These are phyloP conservation scores for Xylaria flabelliformis DNA, from an alignment of 495 filamentous ascomycete genomes.

Conservation along the genomic window DNA sequence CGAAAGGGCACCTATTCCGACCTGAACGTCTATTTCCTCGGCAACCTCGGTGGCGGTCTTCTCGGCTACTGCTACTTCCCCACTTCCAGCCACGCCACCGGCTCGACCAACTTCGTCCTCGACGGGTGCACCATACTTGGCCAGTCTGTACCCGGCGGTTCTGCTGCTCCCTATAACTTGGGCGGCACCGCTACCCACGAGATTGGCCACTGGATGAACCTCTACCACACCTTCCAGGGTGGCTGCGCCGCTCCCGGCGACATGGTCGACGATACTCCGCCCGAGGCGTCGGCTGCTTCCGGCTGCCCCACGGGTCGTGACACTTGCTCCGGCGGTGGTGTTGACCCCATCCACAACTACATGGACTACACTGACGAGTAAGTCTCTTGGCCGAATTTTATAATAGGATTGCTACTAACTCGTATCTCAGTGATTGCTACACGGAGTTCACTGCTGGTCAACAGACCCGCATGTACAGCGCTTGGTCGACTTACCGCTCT, in stretches of 20 bases:
- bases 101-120: conserved; percentile 48
- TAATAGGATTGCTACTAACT: conserved; percentile 19
- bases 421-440: conserved; percentile 46
- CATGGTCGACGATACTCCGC: conserved; percentile 63
- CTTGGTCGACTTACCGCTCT: conserved; percentile 52
- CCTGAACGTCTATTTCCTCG: conserved; percentile 71
- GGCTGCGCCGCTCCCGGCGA: conserved; percentile 62
- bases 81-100: conserved; percentile 35
- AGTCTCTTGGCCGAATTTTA: conserved; percentile 26
- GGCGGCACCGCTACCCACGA: conserved; percentile 69
- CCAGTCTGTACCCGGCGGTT: conserved; percentile 61
- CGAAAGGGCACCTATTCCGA: conserved; percentile 64
- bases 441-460: conserved; percentile 53
- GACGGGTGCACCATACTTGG: conserved; percentile 68
- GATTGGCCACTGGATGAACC: conserved; percentile 70
- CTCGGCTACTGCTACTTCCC: conserved; percentile 67
- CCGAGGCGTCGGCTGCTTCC: conserved; percentile 56
- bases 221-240: conserved; percentile 72
- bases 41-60: conserved; percentile 51
- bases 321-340: conserved; percentile 55
- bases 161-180: conserved; percentile 58
- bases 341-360: conserved; percentile 67
- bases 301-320: conserved; percentile 65
- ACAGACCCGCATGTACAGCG: conserved; percentile 49
- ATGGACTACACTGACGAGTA: conserved; percentile 70